phyloP scores from a whole-genome alignment of 495 filamentous ascomycete genomes.

The Haplographium delicatum region DNA sequence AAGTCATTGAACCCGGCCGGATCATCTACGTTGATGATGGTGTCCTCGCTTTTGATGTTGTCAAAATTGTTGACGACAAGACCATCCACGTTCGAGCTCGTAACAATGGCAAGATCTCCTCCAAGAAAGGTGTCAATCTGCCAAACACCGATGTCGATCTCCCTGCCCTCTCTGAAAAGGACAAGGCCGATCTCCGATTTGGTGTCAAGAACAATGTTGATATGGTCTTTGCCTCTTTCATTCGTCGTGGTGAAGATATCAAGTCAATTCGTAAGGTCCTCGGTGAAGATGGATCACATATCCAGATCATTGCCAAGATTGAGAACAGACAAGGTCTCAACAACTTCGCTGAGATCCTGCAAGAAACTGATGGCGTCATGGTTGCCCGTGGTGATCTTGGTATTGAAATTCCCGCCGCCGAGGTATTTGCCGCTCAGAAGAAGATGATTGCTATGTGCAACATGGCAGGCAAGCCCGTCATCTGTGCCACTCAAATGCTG shows the following conservation, averaged over 20 bases:
- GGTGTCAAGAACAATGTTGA: constrained; percentile 97
- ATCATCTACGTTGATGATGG: constrained; percentile 98
- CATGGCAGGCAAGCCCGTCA: constrained; percentile 96
- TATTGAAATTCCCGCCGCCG: constrained; percentile 96
- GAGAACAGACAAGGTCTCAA: constrained; percentile 97
- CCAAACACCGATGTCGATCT: constrained; percentile 98
- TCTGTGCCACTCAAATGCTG: constrained; percentile 83
- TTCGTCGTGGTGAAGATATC: constrained; percentile 89
- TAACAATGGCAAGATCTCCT: constrained; percentile 98
- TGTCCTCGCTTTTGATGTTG: constrained; percentile 89
- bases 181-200: constrained; percentile 85
- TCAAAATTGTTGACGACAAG: constrained; percentile 82
- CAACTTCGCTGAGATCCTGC: constrained; percentile 97
- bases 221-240: constrained; percentile 99
- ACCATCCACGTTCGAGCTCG: constrained; percentile 77
- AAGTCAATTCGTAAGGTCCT: constrained; percentile 84
- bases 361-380: constrained; percentile 98
- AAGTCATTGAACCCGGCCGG: constrained; percentile 88
- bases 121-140: constrained; percentile 97
- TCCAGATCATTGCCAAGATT: constrained; percentile 99
- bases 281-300: constrained; percentile 87
- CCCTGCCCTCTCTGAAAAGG: constrained; percentile 96
- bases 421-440: constrained; percentile 99
- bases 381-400: constrained; percentile 97
- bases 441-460: constrained; percentile 99